phyloP scores from a whole-genome alignment of 768 basidiomycete genomes.

The Leccinum rimulosum region DNA sequence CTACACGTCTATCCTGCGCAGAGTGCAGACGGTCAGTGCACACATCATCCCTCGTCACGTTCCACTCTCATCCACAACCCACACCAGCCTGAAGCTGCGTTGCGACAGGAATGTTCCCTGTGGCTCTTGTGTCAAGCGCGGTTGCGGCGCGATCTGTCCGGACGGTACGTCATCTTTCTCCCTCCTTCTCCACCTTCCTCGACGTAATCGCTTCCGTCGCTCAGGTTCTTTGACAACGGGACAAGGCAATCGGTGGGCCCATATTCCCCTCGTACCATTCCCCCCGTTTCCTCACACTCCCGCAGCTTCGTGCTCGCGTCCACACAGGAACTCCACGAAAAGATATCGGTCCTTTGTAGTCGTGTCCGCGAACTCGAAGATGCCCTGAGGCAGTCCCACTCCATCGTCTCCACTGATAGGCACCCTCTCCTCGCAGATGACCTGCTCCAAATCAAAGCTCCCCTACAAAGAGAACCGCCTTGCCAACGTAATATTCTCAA shows the following conservation, averaged over 20 bases:
- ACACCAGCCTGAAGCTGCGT: slow-evolving; percentile 30
- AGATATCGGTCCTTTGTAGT: slow-evolving; percentile 68
- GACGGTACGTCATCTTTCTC: slow-evolving; percentile 51
- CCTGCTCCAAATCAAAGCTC: slow-evolving; percentile 71
- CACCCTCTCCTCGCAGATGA: slow-evolving; percentile 74
- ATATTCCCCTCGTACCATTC: neutral
- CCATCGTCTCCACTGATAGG: slow-evolving; percentile 51
- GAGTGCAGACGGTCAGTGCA: slow-evolving; percentile 68
- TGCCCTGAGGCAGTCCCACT: slow-evolving; percentile 57
- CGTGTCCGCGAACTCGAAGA: slow-evolving; percentile 81
- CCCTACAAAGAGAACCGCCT: slow-evolving; percentile 65
- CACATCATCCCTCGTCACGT: neutral
- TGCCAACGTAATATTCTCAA: slow-evolving; percentile 37
- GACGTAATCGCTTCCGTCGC: slow-evolving; percentile 16
- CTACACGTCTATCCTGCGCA: slow-evolving; percentile 75
- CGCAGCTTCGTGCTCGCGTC: slow-evolving; percentile 74
- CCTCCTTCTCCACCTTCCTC: slow-evolving; percentile 13
- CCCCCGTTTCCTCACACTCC: neutral
- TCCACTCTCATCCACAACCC: neutral
- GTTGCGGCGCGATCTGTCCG: slow-evolving; percentile 79
- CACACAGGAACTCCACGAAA: slow-evolving; percentile 79
- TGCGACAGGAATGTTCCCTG: slow-evolving; percentile 80
- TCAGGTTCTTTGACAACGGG: slow-evolving; percentile 78
- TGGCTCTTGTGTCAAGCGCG: slow-evolving; percentile 77
- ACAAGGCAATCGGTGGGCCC: slow-evolving; percentile 69